phyloP scores from a whole-genome alignment of 495 filamentous ascomycete species.

The Penicillium lividum region DNA sequence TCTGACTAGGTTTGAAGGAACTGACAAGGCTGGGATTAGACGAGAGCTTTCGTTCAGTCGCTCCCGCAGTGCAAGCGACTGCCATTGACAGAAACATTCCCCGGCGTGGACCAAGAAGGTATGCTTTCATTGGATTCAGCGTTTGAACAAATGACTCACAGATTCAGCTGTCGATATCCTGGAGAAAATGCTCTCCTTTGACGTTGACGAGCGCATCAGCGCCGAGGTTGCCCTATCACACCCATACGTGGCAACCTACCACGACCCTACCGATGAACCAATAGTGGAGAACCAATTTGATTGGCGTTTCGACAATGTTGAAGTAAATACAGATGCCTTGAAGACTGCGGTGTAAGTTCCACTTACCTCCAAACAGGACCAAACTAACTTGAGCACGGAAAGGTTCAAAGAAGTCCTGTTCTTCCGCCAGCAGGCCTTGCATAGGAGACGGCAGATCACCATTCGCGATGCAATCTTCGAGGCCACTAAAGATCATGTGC shows the following conservation, averaged over 20 bases:
- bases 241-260: constrained; percentile 91
- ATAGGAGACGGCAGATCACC: neutral
- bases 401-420: neutral
- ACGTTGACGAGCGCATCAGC: constrained; percentile 82
- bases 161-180: constrained; percentile 80
- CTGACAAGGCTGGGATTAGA: neutral
- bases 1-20: neutral
- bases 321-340: neutral
- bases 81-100: neutral
- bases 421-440: constrained; percentile 3
- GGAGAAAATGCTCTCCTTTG: constrained; percentile 94
- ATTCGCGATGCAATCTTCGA: neutral
- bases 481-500: neutral
- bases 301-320: constrained; percentile 71
- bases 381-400: neutral
- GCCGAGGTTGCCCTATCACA: constrained; percentile 79
- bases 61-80: constrained; percentile 4
- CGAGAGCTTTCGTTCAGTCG: constrained; percentile 4
- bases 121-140: no score
- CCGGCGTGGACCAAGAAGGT: neutral
- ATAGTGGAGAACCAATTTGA: constrained; percentile 93
- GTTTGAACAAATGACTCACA: neutral
- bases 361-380: neutral
- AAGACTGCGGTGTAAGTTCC: neutral
- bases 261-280: constrained; percentile 94